phyloP scores from a whole-genome alignment of 371 early-diverging fungal genomes.

The Dichotomocladium elegans region DNA sequence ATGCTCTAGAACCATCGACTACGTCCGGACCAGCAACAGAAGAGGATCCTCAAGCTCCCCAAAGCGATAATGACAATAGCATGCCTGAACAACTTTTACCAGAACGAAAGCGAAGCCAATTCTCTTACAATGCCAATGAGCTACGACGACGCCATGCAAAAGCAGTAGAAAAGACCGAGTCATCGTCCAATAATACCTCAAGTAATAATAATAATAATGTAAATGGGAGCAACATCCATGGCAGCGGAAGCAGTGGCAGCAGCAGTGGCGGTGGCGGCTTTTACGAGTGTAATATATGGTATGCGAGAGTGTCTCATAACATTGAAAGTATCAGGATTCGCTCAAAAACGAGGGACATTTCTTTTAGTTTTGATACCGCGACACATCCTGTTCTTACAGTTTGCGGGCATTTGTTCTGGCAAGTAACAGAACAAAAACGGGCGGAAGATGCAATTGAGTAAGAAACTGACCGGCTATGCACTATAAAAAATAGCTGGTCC shows the following conservation, averaged over 20 bases:
- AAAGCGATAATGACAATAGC: no score
- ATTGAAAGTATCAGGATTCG: no score
- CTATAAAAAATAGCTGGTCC: conserved; percentile 19
- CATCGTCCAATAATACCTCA: neutral
- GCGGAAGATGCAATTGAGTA: neutral
- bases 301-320: neutral
- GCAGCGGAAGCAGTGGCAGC: no score
- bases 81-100: conserved; percentile 1
- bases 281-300: conserved; percentile 41
- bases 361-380: conserved; percentile 64
- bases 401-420: conserved; percentile 76
- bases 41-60: no score
- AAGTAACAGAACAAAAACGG: no score
- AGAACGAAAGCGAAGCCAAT: conserved; percentile 4
- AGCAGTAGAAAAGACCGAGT: neutral
- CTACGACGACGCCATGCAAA: conserved; percentile 7
- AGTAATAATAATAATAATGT: neutral
- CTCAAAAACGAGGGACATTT: neutral
- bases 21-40: no score
- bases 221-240: no score
- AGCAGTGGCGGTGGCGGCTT: conserved; percentile 19
- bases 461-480: neutral
- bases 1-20: no score
- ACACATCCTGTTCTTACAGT: conserved; percentile 68
- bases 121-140: conserved; percentile 8